These are phyloP conservation scores for Globisporangium alternatum DNA, from an alignment of 352 stramenopile species.

Conservation along the genomic window DNA sequence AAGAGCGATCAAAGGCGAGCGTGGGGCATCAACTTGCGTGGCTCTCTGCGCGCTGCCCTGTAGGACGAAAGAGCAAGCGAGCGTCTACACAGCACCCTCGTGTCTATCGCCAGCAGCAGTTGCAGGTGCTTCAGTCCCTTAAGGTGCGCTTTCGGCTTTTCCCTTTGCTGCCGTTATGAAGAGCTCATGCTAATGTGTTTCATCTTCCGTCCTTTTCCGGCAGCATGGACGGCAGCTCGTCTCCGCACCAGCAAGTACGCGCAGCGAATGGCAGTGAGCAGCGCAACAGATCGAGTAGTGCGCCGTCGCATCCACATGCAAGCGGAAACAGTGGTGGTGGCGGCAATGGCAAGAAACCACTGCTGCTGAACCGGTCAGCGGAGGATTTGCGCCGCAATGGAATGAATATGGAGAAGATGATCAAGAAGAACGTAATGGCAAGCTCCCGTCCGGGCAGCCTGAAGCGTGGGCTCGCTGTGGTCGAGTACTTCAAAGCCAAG, in stretches of 20 bases:
- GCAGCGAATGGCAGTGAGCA: slow-evolving; percentile 1
- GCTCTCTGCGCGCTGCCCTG: neutral
- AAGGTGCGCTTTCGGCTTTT: neutral
- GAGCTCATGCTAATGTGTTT: neutral
- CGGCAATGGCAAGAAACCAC: slow-evolving; percentile 17
- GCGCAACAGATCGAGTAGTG: slow-evolving; percentile 3
- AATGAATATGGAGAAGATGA: slow-evolving; percentile 86
- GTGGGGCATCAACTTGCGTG: neutral
- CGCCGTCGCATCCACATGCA: neutral
- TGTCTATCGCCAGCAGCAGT: neutral
- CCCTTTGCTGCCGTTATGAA: neutral
- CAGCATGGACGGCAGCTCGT: slow-evolving; percentile 17
- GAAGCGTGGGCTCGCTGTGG: slow-evolving; percentile 68
- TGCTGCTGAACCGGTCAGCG: slow-evolving; percentile 24
- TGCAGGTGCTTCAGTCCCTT: neutral
- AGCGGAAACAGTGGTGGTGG: neutral
- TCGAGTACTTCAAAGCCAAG: slow-evolving; percentile 76
- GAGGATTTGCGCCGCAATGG: slow-evolving; percentile 59
- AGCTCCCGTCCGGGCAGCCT: slow-evolving; percentile 42
- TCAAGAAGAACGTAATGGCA: slow-evolving; percentile 75
- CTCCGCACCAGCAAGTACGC: slow-evolving; percentile 8
- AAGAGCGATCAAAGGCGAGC: neutral
- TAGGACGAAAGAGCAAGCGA: neutral
- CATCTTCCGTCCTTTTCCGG: neutral
- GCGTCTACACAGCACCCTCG: neutral